A percentile compares a stretch with the other conserved stretches of the same genome.
Evolutionary conservation across 2,329 filamentous ascomycete genomes (phyloP).

Genomic region (Sporothrix dimorphospora): DNA sequence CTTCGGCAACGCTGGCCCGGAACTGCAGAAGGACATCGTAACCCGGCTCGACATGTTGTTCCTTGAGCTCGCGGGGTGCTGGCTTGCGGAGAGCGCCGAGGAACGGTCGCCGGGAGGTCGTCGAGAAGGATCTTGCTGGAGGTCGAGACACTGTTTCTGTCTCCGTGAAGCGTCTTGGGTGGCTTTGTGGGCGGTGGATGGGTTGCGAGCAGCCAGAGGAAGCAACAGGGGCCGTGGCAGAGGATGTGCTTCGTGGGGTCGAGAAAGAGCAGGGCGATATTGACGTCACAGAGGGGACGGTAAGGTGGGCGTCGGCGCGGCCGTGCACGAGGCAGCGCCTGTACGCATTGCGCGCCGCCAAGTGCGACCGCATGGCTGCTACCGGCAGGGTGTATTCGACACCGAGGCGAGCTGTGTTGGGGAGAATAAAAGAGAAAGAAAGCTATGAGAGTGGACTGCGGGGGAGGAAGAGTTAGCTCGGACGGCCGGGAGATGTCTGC

Average conservation of each 20-base stretch:
- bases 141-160: not conserved
- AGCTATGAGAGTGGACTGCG: constrained; percentile 13
- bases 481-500: not conserved
- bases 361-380: constrained; percentile 58
- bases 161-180: not conserved
- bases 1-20: constrained; percentile 63
- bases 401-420: not conserved
- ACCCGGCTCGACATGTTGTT: constrained; percentile 69
- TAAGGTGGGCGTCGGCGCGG: not conserved
- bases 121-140: constrained; percentile 18
- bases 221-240: not conserved
- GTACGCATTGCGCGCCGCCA: constrained; percentile 61
- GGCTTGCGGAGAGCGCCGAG: constrained; percentile 63
- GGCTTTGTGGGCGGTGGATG: not conserved
- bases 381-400: not conserved
- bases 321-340: constrained; percentile 52
- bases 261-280: not conserved
- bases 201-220: not conserved
- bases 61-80: constrained; percentile 61
- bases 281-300: not conserved
- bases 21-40: constrained; percentile 72
- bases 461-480: constrained; percentile 12
- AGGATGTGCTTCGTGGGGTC: not conserved
- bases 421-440: constrained; percentile 1
- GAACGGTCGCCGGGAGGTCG: constrained; percentile 54